Conservation (phyloP, 2,329 filamentous ascomycete genomes). For the Neofusicoccum kwambonambiense region DNA sequence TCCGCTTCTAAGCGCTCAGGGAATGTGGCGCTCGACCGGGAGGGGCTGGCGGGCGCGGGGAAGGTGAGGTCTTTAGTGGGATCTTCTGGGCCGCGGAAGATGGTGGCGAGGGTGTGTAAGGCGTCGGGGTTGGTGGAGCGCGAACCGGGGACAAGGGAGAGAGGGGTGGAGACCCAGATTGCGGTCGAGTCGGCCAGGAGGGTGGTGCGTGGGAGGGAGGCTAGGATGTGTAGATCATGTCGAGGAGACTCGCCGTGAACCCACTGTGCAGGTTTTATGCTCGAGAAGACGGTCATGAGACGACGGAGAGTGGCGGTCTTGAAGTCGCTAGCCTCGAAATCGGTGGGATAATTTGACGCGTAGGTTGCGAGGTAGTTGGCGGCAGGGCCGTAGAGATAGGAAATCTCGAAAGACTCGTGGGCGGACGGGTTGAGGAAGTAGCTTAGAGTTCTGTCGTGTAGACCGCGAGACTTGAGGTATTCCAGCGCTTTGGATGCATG, state of each 20-base stretch:
- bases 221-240: conserved; percentile 57
- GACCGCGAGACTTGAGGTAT: conserved; percentile 51
- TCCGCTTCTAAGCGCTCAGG: conserved; percentile 46
- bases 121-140: conserved; percentile 54
- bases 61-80: conserved; percentile 33
- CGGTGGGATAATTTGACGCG: conserved; percentile 53
- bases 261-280: conserved; percentile 51
- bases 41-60: conserved; percentile 28
- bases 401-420: conserved; percentile 51
- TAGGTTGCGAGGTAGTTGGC: conserved; percentile 60
- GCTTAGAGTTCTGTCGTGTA: conserved; percentile 52
- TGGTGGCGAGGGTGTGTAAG: conserved; percentile 53
- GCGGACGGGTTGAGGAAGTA: conserved; percentile 53
- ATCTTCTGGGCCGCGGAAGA: conserved; percentile 54
- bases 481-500: conserved; percentile 45
- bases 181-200: conserved; percentile 41
- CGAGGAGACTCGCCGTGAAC: conserved; percentile 55
- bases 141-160: conserved; percentile 50
- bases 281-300: conserved; percentile 47
- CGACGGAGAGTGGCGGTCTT: not conserved
- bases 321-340: conserved; percentile 49
- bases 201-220: conserved; percentile 54
- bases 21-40: conserved; percentile 12
- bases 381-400: conserved; percentile 55
- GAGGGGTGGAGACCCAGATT: conserved; percentile 7